Conservation (phyloP, 2,329 filamentous ascomycete species). For the Tolypocladium sp. region DNA sequence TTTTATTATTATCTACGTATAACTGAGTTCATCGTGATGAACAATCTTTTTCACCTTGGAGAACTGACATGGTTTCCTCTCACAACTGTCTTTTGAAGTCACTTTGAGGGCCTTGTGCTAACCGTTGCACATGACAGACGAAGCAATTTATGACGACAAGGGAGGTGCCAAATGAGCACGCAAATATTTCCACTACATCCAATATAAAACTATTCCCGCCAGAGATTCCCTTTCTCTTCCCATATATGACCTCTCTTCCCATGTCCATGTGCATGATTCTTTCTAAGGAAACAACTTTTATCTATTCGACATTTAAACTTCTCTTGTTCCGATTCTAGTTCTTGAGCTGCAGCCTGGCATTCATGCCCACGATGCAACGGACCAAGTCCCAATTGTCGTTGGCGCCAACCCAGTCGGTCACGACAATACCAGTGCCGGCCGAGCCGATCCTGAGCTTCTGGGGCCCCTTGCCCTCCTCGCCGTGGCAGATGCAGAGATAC, state of each 20-base stretch:
- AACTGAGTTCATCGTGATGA: slow-evolving; percentile 49
- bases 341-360: slow-evolving; percentile 53
- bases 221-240: background rate
- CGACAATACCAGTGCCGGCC: slow-evolving; percentile 76
- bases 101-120: background rate
- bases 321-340: slow-evolving; percentile 14
- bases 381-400: slow-evolving; percentile 87
- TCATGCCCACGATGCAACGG: slow-evolving; percentile 83
- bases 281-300: background rate
- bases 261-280: background rate
- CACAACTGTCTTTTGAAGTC: background rate
- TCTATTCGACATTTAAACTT: background rate
- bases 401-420: slow-evolving; percentile 88
- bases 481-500: slow-evolving; percentile 51
- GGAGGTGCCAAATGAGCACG: background rate
- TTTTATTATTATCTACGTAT: slow-evolving; percentile 31
- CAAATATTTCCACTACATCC: background rate
- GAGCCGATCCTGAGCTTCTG: slow-evolving; percentile 49
- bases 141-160: background rate
- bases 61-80: slow-evolving; percentile 38
- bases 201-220: background rate
- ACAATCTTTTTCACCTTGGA: slow-evolving; percentile 49
- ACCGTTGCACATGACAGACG: background rate
- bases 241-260: background rate
- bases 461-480: slow-evolving; percentile 39